Base-by-base conservation (phyloP, 1,284 basidiomycete genomes). In the Cutaneotrichosporon mucoides region DNA sequence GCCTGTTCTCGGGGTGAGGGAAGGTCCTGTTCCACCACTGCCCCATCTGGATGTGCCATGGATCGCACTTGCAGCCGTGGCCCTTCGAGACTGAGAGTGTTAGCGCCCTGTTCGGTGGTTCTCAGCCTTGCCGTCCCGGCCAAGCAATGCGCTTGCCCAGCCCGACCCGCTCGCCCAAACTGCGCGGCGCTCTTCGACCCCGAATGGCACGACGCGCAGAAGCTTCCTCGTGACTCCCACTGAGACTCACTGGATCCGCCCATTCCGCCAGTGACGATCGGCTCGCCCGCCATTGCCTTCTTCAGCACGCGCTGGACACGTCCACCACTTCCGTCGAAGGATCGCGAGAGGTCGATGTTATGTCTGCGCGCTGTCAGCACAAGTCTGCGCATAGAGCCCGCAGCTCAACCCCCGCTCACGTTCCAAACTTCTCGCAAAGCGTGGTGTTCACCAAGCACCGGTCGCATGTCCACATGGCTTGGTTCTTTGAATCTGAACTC, bases 1-100 rank as follows among this genome's bases (percentile, higher is more conserved):
- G 34, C 35, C 41, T 10, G 46, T 48, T 48, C 34, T n/a, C 34
- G 8, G 92, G 92, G 76, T 97, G 90, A 1, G 93, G 93, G 79
- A 97, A 96, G 9, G 96, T 84, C 51, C 83, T 84, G 79, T 94
- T 92, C 88, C 92, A 94, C 93, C 93, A 97, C 59, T 87, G 82
- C 81, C 96, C 96, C 79, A 96, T 48, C 34, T 48, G 46, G 11
- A 34, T 45, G 43, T 53, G 33, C 42, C 24, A 35, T 44, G 43
- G 13, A 42, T 45, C n/a, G 15, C 52, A 53, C n/a, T 35, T 9
- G 43, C 52, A 53, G n/a, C 52, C 52, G 43, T 53, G 52, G 13
- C 34, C 52, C 41, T 36, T 34, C 8, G 52, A 53, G 52, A 53
- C 52, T 53, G 42, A n/a, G 2, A 37, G 16, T 33, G 34, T 44